These are phyloP conservation scores for Akanthomyces dipterigenus DNA, from an alignment of 2,329 filamentous ascomycete genomes.

Conservation along the genomic window DNA sequence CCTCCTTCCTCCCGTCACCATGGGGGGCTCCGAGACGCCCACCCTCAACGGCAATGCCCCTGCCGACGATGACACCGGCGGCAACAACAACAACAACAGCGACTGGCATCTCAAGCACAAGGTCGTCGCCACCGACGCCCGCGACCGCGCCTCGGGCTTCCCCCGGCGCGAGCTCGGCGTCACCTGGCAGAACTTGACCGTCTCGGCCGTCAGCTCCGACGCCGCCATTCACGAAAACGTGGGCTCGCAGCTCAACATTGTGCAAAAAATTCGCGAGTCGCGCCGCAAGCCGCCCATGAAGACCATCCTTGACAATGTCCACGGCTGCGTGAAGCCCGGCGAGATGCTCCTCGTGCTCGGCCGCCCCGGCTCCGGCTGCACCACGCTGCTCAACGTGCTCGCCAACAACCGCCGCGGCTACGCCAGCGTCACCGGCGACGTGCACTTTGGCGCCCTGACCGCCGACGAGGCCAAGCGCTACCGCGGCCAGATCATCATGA, in stretches of 20 bases:
- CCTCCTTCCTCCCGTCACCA: neutral
- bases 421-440: conserved; percentile 49
- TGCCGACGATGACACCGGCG: neutral
- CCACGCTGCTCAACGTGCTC: conserved; percentile 62
- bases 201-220: conserved; percentile 54
- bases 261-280: conserved; percentile 45
- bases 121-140: conserved; percentile 35
- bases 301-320: conserved; percentile 58
- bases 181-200: conserved; percentile 57
- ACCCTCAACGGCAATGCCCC: neutral
- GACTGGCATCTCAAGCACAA: conserved; percentile 44
- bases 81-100: neutral
- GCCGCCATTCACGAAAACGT: conserved; percentile 61
- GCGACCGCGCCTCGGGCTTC: conserved; percentile 38
- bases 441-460: conserved; percentile 47
- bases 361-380: conserved; percentile 63
- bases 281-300: conserved; percentile 51
- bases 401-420: conserved; percentile 58
- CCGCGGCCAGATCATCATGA: conserved; percentile 56
- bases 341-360: conserved; percentile 67
- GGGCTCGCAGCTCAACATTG: conserved; percentile 50
- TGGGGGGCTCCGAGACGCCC: conserved; percentile 8
- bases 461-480: conserved; percentile 43
- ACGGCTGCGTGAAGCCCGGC: conserved; percentile 64
- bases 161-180: conserved; percentile 51